These are phyloP conservation scores for Didymella pinodella DNA, from an alignment of 2,329 filamentous ascomycete genomes.

Conservation along the genomic window DNA sequence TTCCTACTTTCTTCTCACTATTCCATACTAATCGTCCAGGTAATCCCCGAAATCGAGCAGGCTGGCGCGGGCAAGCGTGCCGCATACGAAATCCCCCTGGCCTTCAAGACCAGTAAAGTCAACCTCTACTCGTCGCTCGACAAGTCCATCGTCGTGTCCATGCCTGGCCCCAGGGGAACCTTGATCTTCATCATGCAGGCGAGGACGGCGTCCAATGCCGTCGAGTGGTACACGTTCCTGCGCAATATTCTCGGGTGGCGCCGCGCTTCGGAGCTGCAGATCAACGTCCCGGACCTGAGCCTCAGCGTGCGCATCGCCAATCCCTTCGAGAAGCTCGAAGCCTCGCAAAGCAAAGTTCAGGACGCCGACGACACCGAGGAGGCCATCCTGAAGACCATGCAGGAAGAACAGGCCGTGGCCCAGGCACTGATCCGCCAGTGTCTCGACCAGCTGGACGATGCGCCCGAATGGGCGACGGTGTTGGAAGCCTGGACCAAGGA, in stretches of 20 bases:
- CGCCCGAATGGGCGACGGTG: slow-evolving; percentile 67
- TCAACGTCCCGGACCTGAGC: slow-evolving; percentile 69
- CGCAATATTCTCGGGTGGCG: slow-evolving; percentile 66
- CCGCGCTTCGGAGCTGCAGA: slow-evolving; percentile 63
- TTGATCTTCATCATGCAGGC: slow-evolving; percentile 68
- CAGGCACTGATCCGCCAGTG: slow-evolving; percentile 64
- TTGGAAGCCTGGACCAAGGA: slow-evolving; percentile 65
- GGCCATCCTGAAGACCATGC: slow-evolving; percentile 54
- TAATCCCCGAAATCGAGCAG: slow-evolving; percentile 67
- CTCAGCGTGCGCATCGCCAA: slow-evolving; percentile 66
- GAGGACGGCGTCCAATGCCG: slow-evolving; percentile 66
- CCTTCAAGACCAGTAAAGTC: slow-evolving; percentile 61
- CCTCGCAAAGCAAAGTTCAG: slow-evolving; percentile 52
- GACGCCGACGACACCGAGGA: slow-evolving; percentile 57
- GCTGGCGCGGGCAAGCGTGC: slow-evolving; percentile 62
- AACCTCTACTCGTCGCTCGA: slow-evolving; percentile 72
- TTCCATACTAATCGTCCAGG: slow-evolving; percentile 37
- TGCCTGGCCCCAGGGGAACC: slow-evolving; percentile 61
- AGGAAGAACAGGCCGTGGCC: slow-evolving; percentile 65
- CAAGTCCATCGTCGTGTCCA: slow-evolving; percentile 71
- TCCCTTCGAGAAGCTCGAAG: slow-evolving; percentile 64
- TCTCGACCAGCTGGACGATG: slow-evolving; percentile 64
- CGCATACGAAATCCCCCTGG: slow-evolving; percentile 65
- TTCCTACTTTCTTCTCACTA: too few species aligned
- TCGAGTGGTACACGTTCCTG: slow-evolving; percentile 75